Conservation (phyloP, 31 red algal genomes). For the Asparagopsis taxiformis region DNA sequence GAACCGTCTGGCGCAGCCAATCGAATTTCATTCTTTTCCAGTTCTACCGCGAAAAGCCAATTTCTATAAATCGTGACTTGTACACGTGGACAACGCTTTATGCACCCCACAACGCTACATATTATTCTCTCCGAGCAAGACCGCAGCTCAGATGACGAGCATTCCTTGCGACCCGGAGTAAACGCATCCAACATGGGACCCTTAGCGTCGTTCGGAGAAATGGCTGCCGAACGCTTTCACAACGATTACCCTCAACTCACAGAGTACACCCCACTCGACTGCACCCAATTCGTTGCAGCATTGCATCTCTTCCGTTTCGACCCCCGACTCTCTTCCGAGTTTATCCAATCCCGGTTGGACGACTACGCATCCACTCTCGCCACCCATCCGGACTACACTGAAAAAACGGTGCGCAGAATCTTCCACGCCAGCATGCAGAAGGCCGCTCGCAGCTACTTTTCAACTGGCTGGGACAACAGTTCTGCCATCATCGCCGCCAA, state of each 20-base stretch:
- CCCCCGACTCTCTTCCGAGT: conserved; percentile 42
- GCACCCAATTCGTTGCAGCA: conserved; percentile 37
- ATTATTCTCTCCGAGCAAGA: too few relatives aligned
- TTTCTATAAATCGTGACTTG: too few relatives aligned
- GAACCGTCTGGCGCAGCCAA: too few relatives aligned
- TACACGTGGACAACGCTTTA: too few relatives aligned
- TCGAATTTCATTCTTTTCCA: too few relatives aligned
- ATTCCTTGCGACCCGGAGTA: too few relatives aligned
- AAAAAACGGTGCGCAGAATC: conserved; percentile 24
- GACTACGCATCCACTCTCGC: conserved; percentile 35
- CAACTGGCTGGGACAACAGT: conserved; percentile 31
- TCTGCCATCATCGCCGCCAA: conserved; percentile 36
- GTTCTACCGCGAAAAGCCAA: too few relatives aligned
- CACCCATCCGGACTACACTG: conserved; percentile 22
- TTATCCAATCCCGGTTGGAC: conserved; percentile 34
- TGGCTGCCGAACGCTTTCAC: conserved; percentile 19
- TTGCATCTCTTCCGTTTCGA: conserved; percentile 81
- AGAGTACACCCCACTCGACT: conserved; percentile 16
- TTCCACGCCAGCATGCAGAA: conserved; percentile 14
- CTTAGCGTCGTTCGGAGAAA: conserved; percentile 23
- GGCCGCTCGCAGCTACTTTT: conserved; percentile 49
- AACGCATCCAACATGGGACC: too few relatives aligned
- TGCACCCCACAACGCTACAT: too few relatives aligned
- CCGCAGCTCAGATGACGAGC: too few relatives aligned
- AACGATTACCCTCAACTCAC: conserved; percentile 21